Percentiles rank a stretch among this genome's conserved stretches.
These are phyloP conservation scores for Myxozyma mucilagina DNA, from an alignment of 805 yeast species.

Conservation along the genomic window DNA sequence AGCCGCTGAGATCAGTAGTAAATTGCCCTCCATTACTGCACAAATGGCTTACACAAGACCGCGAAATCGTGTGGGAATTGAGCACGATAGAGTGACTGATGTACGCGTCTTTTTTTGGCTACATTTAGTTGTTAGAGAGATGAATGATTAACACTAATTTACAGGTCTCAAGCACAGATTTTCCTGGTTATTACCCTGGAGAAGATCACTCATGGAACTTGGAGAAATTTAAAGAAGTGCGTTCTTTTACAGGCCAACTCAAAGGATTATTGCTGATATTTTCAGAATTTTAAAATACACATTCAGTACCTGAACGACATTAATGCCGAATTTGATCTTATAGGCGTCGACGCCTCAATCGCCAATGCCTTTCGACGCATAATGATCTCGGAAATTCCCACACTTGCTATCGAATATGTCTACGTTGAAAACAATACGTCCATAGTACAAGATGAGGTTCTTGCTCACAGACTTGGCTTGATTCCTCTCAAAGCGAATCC, in stretches of 20 bases:
- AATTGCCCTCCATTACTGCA: neutral
- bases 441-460: conserved; percentile 94
- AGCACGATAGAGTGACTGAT: conserved; percentile 87
- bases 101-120: conserved; percentile 37
- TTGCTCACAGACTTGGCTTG: conserved; percentile 92
- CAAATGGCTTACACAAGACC: conserved; percentile 11
- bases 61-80: conserved; percentile 73
- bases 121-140: neutral
- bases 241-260: neutral
- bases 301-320: conserved; percentile 59
- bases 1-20: neutral
- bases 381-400: conserved; percentile 95
- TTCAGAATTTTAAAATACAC: conserved; percentile 58
- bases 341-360: conserved; percentile 84
- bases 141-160: neutral
- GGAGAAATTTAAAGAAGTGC: conserved; percentile 68
- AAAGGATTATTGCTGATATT: neutral
- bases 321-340: conserved; percentile 79
- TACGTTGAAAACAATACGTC: conserved; percentile 92
- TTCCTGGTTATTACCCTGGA: conserved; percentile 76
- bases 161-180: conserved; percentile 73
- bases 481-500: conserved; percentile 91
- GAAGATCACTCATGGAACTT: conserved; percentile 79
- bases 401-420: conserved; percentile 91
- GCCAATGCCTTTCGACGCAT: conserved; percentile 96